These are phyloP conservation scores for Chytridium lagenaria DNA, from an alignment of 371 early-diverging fungal genomes.

Conservation along the genomic window DNA sequence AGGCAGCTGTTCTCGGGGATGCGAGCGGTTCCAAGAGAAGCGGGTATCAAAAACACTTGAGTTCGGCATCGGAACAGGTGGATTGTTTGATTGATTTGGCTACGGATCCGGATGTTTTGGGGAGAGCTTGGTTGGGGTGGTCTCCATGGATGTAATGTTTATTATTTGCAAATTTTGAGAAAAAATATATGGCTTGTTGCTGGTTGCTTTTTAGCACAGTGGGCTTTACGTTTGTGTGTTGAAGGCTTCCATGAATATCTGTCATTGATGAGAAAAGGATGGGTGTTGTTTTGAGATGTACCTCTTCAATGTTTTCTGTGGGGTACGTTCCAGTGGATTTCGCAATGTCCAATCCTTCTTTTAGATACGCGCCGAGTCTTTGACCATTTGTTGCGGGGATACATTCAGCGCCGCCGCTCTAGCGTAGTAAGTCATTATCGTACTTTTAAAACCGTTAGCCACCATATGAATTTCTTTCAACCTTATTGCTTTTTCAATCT, in stretches of 20 bases:
- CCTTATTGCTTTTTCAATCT: background rate
- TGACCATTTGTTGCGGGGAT: background rate
- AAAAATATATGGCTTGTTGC: too few species aligned
- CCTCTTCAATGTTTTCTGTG: background rate
- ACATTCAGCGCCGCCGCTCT: background rate
- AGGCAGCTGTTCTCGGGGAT: constrained; percentile 59
- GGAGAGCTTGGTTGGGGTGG: constrained; percentile 77
- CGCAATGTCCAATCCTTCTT: background rate
- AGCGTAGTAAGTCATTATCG: background rate
- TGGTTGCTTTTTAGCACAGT: too few species aligned
- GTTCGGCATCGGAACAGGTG: constrained; percentile 67
- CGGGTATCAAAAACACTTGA: constrained; percentile 52
- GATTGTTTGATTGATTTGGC: constrained; percentile 75
- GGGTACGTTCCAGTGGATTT: background rate
- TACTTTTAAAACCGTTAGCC: background rate
- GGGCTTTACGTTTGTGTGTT: too few species aligned
- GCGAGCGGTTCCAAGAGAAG: constrained; percentile 39
- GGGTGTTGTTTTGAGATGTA: too few species aligned
- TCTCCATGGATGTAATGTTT: constrained; percentile 49
- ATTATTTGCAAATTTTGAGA: too few species aligned
- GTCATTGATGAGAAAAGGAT: too few species aligned
- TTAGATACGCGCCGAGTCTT: background rate
- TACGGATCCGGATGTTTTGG: constrained; percentile 71
- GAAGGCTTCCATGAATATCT: too few species aligned
- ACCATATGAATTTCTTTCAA: background rate